Base-by-base conservation (phyloP, 2,329 filamentous ascomycete genomes). In the Trichoderma breve region DNA sequence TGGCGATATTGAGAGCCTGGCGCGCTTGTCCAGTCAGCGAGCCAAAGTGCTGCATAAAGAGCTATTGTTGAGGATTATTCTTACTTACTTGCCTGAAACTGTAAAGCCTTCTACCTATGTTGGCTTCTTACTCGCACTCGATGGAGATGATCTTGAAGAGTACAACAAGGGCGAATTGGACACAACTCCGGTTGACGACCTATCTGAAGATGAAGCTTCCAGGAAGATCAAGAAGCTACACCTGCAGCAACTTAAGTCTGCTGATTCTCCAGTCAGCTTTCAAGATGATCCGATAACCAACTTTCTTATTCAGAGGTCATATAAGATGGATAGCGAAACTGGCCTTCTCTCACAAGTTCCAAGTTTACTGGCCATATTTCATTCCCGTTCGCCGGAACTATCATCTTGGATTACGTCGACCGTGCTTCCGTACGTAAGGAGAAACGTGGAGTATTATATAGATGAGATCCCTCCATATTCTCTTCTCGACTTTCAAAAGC, bases 41-140 rank as follows among this genome's bases (percentile, higher is more conserved):
- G 81, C 82, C 68, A 83, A 86, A 70, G 85, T 90, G 47, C 84
- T 96, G 70, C 85, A 87, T 32, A 86, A 87, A 58, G 89, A 92
- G 71, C 83, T 94, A 15, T 79, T 93, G 28, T 84, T 96, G 72
- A 90, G 91, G 58, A 90, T 96, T 68, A 82, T 97, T 26, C 86
- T 97, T 60, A 93, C 91, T 24, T 93, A 91, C 78, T 85, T 97
- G 1, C 93, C 94, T 30, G 93, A 95, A 80, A 91, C 87, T 57
- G 78, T 89, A 6, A 87, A 87, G 6, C 89, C 93, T 6, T 81
- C 81, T n/a, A 79, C 84, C 60, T 95, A 95, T 78, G 83, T 88
- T 21, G 83, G 83, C 15, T 87, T 93, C 66, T 78, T 94, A 21
- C 81, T 87, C 75, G 86, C 89, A 67, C 82, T 94, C 73, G 84